phyloP scores from a whole-genome alignment of 2,329 filamentous ascomycete species.

The Zarea fungicola region DNA sequence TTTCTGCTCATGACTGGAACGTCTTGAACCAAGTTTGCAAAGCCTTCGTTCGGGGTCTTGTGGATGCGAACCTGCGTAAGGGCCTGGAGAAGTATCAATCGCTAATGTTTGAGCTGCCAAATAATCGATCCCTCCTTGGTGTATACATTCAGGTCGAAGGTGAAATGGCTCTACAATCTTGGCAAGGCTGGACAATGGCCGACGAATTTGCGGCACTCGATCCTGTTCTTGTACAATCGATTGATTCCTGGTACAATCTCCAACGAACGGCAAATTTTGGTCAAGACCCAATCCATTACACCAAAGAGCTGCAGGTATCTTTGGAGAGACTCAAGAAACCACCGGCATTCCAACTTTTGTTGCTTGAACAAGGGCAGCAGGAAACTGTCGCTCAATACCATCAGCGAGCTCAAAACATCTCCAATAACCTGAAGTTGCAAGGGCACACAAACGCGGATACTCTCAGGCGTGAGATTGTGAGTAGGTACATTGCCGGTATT shows the following conservation, averaged over 20 bases:
- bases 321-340: slow-evolving; percentile 47
- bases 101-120: slow-evolving; percentile 33
- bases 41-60: slow-evolving; percentile 51
- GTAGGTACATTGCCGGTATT: slow-evolving; percentile 51
- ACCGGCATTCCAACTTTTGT: slow-evolving; percentile 47
- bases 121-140: slow-evolving; percentile 46
- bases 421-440: slow-evolving; percentile 31
- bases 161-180: slow-evolving; percentile 45
- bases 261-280: slow-evolving; percentile 36
- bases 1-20: slow-evolving; percentile 39
- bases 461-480: slow-evolving; percentile 23
- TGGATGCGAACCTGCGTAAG: slow-evolving; percentile 39
- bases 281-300: slow-evolving; percentile 43
- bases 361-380: slow-evolving; percentile 47
- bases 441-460: slow-evolving; percentile 20
- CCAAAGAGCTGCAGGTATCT: slow-evolving; percentile 46
- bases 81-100: slow-evolving; percentile 44
- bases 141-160: slow-evolving; percentile 52
- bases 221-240: slow-evolving; percentile 26
- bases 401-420: slow-evolving; percentile 30
- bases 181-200: slow-evolving; percentile 28
- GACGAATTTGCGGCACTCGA: slow-evolving; percentile 15
- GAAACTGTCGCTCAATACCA: slow-evolving; percentile 49
- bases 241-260: slow-evolving; percentile 43
- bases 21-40: slow-evolving; percentile 47